Percentiles rank a stretch among this genome's conserved stretches.
Evolutionary conservation across 352 stramenopile genomes (phyloP).

Genomic region (Phytophthora hybrid): DNA sequence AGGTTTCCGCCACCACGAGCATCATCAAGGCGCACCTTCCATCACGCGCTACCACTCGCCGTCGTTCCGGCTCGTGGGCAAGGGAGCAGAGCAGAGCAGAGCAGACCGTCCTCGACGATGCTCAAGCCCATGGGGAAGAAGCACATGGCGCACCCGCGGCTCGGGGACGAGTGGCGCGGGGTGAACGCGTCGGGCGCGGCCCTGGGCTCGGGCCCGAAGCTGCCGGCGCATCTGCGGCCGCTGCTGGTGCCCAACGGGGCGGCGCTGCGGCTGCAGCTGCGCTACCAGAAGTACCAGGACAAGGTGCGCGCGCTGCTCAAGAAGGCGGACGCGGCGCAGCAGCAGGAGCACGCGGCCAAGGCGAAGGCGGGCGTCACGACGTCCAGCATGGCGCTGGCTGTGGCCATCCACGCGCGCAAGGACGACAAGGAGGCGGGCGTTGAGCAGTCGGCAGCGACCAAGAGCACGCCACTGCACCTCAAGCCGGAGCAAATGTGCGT

Average conservation of each 20-base stretch:
- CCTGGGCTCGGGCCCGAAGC: constrained; percentile 28
- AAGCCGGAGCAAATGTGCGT: constrained; percentile 5
- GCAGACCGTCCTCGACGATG: constrained; percentile 31
- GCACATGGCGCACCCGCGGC: constrained; percentile 34
- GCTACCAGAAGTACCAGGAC: constrained; percentile 79
- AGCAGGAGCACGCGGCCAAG: constrained; percentile 41
- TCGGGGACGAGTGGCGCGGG: constrained; percentile 38
- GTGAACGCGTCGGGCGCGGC: constrained; percentile 4
- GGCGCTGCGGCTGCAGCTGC: constrained; percentile 72
- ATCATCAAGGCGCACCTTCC: too few species aligned
- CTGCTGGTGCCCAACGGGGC: constrained; percentile 53
- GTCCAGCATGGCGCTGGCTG: constrained; percentile 70
- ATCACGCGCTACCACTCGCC: too few species aligned
- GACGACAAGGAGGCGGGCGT: constrained; percentile 20
- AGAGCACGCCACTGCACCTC: constrained; percentile 12
- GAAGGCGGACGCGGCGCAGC: constrained; percentile 52
- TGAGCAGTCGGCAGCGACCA: constrained; percentile 12
- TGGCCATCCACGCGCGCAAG: constrained; percentile 54
- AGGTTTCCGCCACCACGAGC: too few species aligned
- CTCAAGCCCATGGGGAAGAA: constrained; percentile 62
- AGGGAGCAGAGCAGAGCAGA: too few species aligned
- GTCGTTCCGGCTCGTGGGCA: too few species aligned
- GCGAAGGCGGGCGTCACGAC: constrained; percentile 38
- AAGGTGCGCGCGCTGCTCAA: constrained; percentile 71
- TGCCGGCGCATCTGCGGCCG: constrained; percentile 37